Base-by-base conservation (phyloP, 345 rosid species). In the Arabis alpina region DNA sequence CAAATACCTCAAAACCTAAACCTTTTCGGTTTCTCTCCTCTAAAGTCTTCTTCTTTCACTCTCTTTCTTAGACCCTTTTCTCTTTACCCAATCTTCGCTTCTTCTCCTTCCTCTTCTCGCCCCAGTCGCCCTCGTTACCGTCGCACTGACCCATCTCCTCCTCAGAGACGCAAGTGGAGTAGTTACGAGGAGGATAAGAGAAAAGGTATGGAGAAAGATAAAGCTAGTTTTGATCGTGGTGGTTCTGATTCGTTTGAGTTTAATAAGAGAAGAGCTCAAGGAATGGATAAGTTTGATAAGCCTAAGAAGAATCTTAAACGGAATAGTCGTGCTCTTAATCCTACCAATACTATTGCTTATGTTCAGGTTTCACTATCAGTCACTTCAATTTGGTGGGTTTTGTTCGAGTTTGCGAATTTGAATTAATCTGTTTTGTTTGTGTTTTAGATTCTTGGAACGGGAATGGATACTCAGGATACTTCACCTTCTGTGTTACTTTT, bases 401-500 rank as follows among this genome's bases (percentile, higher is more conserved):
- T 67, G 60, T 68, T 73, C 52, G 40, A 66, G 61, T 58, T 66
- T 66, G 54, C 10, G 5, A 74, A 32, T 27, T 56, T 42, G 44
- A 11, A 45, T n/a, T 36, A 6, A 10, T 5, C 7, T 16, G 49
- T 43, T 45, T 55, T 24, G 16, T 50, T 16, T 24, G 50, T 23
- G 45, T 76, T 55, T 25, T 74, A 94, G 97, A 91, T 91, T 65
- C 82, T 94, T 48, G 99, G 99, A 28, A 94, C 96, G 50, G 99
- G 99, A 68, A 87, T 94, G 97, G 99, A 94, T 79, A 91, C 97
- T 47, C 99, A 94, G 80, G 99, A 94, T 50, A 91, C 97, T 0
- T 91, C 95, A n/a, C 89, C 99, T 74, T 94, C 97, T 7, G 95
- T 94, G 16, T 80, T 94, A 76, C 97, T 91, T 54, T 94, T 91